Conservation (phyloP, 345 rosid species). For the Aquilaria yunnanensis region DNA sequence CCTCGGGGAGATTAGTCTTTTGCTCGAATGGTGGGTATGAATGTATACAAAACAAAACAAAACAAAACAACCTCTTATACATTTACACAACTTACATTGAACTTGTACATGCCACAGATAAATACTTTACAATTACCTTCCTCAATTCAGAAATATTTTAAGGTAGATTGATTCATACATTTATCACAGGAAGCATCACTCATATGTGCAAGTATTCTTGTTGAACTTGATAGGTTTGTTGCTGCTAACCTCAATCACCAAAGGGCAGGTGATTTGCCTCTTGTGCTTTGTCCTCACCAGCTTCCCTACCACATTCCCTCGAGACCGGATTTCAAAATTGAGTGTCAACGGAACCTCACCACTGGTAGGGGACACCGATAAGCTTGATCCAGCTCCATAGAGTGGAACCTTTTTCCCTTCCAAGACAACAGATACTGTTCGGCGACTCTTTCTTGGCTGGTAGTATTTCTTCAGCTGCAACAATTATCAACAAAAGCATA, state of each 20-base stretch:
- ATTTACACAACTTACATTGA: too few relatives aligned
- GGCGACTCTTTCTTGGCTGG: slow-evolving; percentile 61
- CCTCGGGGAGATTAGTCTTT: too few relatives aligned
- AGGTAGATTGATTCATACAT: too few relatives aligned
- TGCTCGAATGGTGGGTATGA: too few relatives aligned
- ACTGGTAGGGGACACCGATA: slow-evolving; percentile 36
- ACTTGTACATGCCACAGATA: too few relatives aligned
- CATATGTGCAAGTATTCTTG: slow-evolving; percentile 34
- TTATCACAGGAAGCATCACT: slow-evolving; percentile 4
- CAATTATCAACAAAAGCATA: too few relatives aligned
- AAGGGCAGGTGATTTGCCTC: slow-evolving; percentile 48
- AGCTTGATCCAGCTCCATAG: slow-evolving; percentile 71
- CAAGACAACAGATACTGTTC: slow-evolving; percentile 44
- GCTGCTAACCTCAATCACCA: slow-evolving; percentile 45
- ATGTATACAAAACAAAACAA: too few relatives aligned
- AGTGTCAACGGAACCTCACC: slow-evolving; percentile 41
- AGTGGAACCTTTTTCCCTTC: slow-evolving; percentile 66
- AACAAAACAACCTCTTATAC: too few relatives aligned
- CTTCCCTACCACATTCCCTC: slow-evolving; percentile 80
- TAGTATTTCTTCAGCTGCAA: slow-evolving; percentile 70
- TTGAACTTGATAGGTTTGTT: slow-evolving; percentile 53
- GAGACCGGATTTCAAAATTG: slow-evolving; percentile 47
- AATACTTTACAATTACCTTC: too few relatives aligned
- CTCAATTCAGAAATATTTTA: too few relatives aligned
- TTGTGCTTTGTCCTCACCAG: slow-evolving; percentile 60